A percentile compares a stretch with the other conserved stretches of the same genome.
These are phyloP conservation scores for Artemisia annua DNA, from an alignment of 129 eudicot species.

Conservation along the genomic window DNA sequence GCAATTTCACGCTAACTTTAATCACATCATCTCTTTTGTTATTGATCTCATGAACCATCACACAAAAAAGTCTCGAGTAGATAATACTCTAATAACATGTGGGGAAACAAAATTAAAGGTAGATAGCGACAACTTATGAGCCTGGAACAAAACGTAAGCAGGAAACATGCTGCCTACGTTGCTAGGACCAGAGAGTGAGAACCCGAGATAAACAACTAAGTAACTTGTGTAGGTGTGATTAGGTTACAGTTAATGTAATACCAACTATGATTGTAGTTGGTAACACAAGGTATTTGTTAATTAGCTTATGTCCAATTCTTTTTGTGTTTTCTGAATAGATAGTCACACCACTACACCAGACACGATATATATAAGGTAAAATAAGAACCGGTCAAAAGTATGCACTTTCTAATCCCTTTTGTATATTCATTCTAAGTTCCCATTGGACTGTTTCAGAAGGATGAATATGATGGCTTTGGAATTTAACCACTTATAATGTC, in stretches of 20 bases:
- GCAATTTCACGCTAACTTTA: too few relatives aligned
- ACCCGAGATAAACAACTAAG: not conserved
- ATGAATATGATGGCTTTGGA: not conserved
- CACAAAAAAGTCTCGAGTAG: not conserved
- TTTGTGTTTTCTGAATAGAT: not conserved
- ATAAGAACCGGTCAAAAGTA: conserved; percentile 10
- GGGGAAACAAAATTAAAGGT: not conserved
- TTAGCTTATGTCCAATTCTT: not conserved
- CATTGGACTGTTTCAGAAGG: conserved; percentile 14
- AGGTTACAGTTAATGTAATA: too few relatives aligned
- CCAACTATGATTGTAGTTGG: too few relatives aligned
- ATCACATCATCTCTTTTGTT: too few relatives aligned
- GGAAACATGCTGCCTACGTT: conserved; percentile 13
- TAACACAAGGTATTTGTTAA: not conserved
- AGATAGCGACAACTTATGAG: conserved; percentile 17
- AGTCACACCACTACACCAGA: not conserved
- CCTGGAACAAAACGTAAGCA: conserved; percentile 21
- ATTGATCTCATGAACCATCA: too few relatives aligned
- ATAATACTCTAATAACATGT: not conserved
- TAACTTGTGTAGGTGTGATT: not conserved
- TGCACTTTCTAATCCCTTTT: conserved; percentile 8
- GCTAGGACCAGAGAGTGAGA: conserved; percentile 16
- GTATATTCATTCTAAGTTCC: conserved; percentile 7
- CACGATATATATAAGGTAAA: not conserved
- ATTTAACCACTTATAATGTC: conserved; percentile 10